Base-by-base conservation (phyloP, 2,329 filamentous ascomycete species). In the Coleophoma crateriformis region DNA sequence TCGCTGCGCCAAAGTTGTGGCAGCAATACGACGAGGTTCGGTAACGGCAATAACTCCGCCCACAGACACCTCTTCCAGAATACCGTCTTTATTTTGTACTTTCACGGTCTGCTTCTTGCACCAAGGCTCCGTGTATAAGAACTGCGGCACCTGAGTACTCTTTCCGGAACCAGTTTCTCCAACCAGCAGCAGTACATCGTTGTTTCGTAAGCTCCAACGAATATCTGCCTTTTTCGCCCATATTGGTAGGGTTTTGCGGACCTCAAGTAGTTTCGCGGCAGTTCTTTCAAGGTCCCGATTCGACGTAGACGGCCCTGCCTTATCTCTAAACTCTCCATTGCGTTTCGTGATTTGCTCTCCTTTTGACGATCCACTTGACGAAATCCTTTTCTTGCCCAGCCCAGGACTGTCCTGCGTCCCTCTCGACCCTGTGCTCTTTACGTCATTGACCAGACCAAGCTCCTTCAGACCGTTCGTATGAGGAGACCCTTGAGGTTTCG, bases 91-190 rank as follows among this genome's bases (percentile, higher is more conserved):
- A 33, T 50, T 56, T 39, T 64, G 56, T 19, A 84, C 58, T 45
- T 71, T 78, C 42, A 82, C 76, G 50, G 68, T 80, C 50, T 75
- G 75, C 34, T 75, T 78, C 48, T 73, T 75, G 66, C 90, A 96
- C 90, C 91, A 97, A 7, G 81, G 70, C 62, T 96, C 88, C 22
- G 76, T 71, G 42, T 86, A 80, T 7, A 99, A 72, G 54, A 96
- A 96, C 62, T 97, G 94, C 0, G 94, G 92, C 0, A 96, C 85
- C 68, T 99, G 94, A 0, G 94, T 99, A 72, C 88, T 95, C 71
- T 99, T 99, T 64, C 94, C 94, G 13, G 89, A 95, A 65, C 94
- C 94, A 0, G 94, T 99, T 67, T 97, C 92, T 71, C 92, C 92
- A 2, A 94, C 86, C 13, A 99, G 72, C 0, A 99, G 76, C 46